Percentiles rank a stretch among this genome's conserved stretches.
phyloP scores from a whole-genome alignment of 768 basidiomycete species.

The Mycena venus region DNA sequence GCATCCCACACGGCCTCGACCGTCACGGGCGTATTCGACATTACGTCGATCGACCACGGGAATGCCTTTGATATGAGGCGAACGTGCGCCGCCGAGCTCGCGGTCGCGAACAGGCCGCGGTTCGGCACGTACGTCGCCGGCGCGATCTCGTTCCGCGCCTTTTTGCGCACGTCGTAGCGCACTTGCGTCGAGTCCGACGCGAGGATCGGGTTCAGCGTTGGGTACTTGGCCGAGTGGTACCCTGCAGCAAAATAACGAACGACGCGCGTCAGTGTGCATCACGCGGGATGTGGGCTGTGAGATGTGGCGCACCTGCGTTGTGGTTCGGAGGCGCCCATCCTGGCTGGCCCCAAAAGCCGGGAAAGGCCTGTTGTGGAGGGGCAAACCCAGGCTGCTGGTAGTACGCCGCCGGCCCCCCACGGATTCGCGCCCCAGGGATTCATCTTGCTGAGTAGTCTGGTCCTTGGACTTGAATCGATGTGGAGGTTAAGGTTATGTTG shows the following conservation, averaged over 20 bases:
- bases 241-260: neutral
- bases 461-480: conserved; percentile 1
- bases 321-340: conserved; percentile 29
- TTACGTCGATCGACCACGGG: conserved; percentile 76
- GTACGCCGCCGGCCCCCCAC: conserved; percentile 18
- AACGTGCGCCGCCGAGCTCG: conserved; percentile 53
- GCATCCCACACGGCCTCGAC: conserved; percentile 70
- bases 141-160: conserved; percentile 57
- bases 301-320: conserved; percentile 4
- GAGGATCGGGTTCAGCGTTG: conserved; percentile 66
- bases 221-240: conserved; percentile 55
- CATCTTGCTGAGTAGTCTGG: neutral
- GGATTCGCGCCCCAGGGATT: conserved; percentile 1
- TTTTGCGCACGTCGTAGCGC: conserved; percentile 62
- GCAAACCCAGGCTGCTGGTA: conserved; percentile 25
- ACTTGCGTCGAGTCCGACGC: conserved; percentile 65
- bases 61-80: conserved; percentile 72
- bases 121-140: conserved; percentile 57
- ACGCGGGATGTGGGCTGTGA: neutral
- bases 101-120: conserved; percentile 52
- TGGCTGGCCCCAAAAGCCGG: conserved; percentile 22
- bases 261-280: neutral
- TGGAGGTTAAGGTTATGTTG: conserved; percentile 20
- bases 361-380: neutral
- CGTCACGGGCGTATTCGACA: conserved; percentile 54